phyloP scores from a whole-genome alignment of 768 basidiomycete genomes.

The Phanerochaete carnosa region DNA sequence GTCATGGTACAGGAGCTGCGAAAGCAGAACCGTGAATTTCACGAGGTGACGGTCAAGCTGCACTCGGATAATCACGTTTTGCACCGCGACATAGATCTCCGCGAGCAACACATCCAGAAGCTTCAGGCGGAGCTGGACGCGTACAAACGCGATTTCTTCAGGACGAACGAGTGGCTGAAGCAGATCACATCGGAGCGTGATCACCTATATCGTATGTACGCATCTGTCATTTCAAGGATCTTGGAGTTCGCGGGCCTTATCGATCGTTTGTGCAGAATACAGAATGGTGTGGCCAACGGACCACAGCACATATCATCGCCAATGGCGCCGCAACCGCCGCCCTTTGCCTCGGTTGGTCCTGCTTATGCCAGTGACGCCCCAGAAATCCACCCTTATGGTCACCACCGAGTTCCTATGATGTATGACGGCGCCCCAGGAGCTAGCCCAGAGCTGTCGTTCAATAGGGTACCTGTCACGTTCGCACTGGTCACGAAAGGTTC shows the following conservation, averaged over 20 bases:
- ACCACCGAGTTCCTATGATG: background rate
- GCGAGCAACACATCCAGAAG: constrained; percentile 24
- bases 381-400: background rate
- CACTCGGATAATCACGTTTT: constrained; percentile 38
- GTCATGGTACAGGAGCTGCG: constrained; percentile 32
- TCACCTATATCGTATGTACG: background rate
- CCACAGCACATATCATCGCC: background rate
- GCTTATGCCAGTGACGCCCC: background rate
- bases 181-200: constrained; percentile 1
- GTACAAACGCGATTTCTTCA: background rate
- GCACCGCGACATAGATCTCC: constrained; percentile 24
- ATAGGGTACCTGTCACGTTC: background rate
- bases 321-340: background rate
- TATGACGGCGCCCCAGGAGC: background rate
- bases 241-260: background rate
- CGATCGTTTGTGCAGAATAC: background rate
- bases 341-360: background rate
- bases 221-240: no score
- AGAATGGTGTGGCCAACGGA: background rate
- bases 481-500: background rate
- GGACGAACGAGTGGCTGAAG: background rate
- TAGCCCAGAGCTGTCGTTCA: background rate
- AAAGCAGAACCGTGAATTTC: constrained; percentile 24
- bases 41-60: constrained; percentile 28
- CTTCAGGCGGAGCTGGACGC: background rate